Evolutionary conservation across 371 early-diverging fungal genomes (phyloP), one percentile per base, ranked within the genome.

Genomic region (Mucor plumbeus): DNA sequence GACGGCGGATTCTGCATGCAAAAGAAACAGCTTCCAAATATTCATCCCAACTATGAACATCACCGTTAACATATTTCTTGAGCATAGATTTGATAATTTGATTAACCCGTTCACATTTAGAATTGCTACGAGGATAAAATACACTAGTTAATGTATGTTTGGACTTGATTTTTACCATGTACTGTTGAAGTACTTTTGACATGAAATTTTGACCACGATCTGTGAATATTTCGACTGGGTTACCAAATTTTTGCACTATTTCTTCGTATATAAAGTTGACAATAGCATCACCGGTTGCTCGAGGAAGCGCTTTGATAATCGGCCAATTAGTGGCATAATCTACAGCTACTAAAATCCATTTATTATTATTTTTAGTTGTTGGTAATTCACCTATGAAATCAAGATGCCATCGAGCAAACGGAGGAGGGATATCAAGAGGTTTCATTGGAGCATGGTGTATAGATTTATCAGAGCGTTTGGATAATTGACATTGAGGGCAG

Each of bases 321-420:
- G 70, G 65, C 80, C 82, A 83, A 44, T 70, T 79, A 0, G 82
- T 83, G 1, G 72, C 50, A 57, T 76, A 71, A 56, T 85, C 85
- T 3, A 83, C 76, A 5, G 79, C 82, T 19, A 71, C 63, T 6
- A 75, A 40, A 0, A 71, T 33, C 71, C 68, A 71, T 1, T 59
- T 33, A 36, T 75, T 71, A 8, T 67, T 65, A 35, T 50, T 39
- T 17, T 38, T 39, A 14, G 59, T 59, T 0, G n/a, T 40, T 9
- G 70, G 70, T 1, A 74, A 41, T 58, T 74, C 70, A 0, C 70
- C 70, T 44, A 74, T 59, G 44, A 72, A 72, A 60, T 72, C 58
- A 7, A 64, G 4, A 19, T 64, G 64, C 65, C 65, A 65, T n/a
- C 63, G 59, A 8, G 60, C 40, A 41, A 65, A 65, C 1, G 59